Conservation (phyloP, 495 filamentous ascomycete species). For the Annulohypoxylon maeteangense region DNA sequence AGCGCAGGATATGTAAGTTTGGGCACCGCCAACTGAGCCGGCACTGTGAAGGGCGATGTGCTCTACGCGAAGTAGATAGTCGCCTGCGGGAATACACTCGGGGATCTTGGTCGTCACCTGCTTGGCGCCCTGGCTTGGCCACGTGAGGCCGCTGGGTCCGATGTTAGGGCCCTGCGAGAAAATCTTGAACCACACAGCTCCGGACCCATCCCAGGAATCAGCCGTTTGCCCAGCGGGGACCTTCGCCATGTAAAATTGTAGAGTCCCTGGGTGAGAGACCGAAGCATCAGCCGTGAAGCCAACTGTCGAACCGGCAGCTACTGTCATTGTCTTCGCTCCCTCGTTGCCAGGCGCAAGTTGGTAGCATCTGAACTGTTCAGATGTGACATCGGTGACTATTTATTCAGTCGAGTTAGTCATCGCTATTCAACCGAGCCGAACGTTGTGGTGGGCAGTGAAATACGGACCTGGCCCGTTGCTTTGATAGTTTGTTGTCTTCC, state of each 20-base stretch:
- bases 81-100: constrained; percentile 58
- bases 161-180: constrained; percentile 55
- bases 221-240: constrained; percentile 55
- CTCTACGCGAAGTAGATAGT: constrained; percentile 70
- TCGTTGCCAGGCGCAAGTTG: constrained; percentile 50
- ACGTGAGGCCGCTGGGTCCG: constrained; percentile 48
- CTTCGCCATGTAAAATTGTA: constrained; percentile 58
- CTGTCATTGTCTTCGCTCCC: constrained; percentile 52
- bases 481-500: constrained; percentile 53
- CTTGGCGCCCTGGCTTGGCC: constrained; percentile 49
- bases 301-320: constrained; percentile 54
- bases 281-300: constrained; percentile 56
- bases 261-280: constrained; percentile 55
- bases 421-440: neutral
- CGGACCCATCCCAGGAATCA: constrained; percentile 58
- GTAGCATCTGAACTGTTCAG: constrained; percentile 58
- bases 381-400: constrained; percentile 55
- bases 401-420: neutral
- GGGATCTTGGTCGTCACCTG: constrained; percentile 60
- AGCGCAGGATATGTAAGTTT: constrained; percentile 59
- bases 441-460: too few relatives aligned
- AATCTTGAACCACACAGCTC: constrained; percentile 62
- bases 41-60: constrained; percentile 66
- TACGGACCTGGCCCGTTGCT: constrained; percentile 52
- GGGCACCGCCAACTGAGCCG: constrained; percentile 55